Evolutionary conservation across 1,284 basidiomycete species (phyloP).

Genomic region (Pseudozyma flocculosa): DNA sequence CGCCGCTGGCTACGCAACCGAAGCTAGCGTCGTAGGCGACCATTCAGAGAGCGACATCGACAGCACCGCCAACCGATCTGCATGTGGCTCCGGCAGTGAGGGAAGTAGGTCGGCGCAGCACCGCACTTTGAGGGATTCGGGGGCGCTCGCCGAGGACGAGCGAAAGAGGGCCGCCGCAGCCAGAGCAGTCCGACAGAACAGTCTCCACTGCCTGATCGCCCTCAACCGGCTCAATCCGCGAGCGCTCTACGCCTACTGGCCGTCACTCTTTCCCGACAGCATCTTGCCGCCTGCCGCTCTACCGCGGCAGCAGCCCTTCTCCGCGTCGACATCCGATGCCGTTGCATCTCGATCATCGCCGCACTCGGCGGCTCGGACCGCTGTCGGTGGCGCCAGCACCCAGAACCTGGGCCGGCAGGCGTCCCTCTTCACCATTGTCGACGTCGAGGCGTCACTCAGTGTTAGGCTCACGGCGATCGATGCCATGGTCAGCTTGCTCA

Average conservation of each 20-base stretch:
- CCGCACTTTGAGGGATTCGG: not conserved
- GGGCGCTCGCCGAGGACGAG: constrained; percentile 9
- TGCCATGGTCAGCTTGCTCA: constrained; percentile 13
- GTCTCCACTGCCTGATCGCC: constrained; percentile 15
- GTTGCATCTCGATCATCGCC: too few relatives aligned
- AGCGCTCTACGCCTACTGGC: constrained; percentile 12
- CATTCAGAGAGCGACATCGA: not conserved
- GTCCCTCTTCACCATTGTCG: constrained; percentile 21
- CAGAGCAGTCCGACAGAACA: constrained; percentile 23
- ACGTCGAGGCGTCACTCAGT: constrained; percentile 9
- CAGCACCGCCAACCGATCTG: not conserved
- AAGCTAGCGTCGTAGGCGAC: not conserved
- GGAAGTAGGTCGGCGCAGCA: not conserved
- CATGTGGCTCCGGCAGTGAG: not conserved
- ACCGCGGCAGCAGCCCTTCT: too few relatives aligned
- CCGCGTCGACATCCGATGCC: too few relatives aligned
- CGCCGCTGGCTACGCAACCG: not conserved
- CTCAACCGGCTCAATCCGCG: constrained; percentile 14
- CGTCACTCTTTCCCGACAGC: constrained; percentile 13
- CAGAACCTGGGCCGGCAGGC: not conserved
- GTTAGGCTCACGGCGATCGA: constrained; percentile 18
- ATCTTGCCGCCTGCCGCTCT: not conserved
- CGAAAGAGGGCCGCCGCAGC: constrained; percentile 12
- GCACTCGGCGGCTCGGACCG: too few relatives aligned
- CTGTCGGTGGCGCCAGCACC: too few relatives aligned